Evolutionary conservation across 148 eudicot genomes (phyloP), one percentile per base, ranked within the genome.

Genomic region (Vaccinium darrowii): DNA sequence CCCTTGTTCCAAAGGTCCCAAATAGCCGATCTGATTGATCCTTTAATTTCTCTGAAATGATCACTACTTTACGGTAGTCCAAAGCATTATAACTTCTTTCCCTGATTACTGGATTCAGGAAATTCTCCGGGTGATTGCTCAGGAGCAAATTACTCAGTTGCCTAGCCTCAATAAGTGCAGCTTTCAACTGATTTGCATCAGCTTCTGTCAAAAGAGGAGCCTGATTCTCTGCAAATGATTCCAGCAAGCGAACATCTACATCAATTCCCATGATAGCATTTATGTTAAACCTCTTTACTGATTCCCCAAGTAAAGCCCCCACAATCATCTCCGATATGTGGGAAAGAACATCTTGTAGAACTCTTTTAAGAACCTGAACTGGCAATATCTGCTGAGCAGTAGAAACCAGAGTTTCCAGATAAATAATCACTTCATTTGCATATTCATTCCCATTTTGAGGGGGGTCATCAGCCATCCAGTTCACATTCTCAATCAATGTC

Each of bases 311-410:
- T 86, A 97, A 88, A 79, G 95, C 94, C 52, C 92, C 92, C 54
- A 95, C 85, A 80, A 97, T 93, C 92, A 89, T 94, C 87, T 90
- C 95, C 3, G 99, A 95, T 84, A 97, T 95, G 87, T 97, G 99
- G 74, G 93, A 62, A 56, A 97, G 88, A 75, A 94, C 98, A 84
- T 93, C 98, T 88, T 90, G 90, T 85, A 97, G 23, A 65, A 97
- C 94, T 85, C 98, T 89, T 84, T 88, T 91, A 13, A 97, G 94
- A 87, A 97, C 99, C 83, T 93, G 93, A 80, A 89, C 91, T 0
- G 99, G 99, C 65, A 97, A 89, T 82, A 97, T 92, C 92, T 94
- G 98, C 82, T 93, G 98, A 76, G 99, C 96, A n/a, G 99, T 97
- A 0, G 99, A 94, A 86, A 95, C 93, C 86, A 97, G 84, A 49